phyloP scores from a whole-genome alignment of 2,329 filamentous ascomycete species.

The Ceratocystis cubensis region DNA sequence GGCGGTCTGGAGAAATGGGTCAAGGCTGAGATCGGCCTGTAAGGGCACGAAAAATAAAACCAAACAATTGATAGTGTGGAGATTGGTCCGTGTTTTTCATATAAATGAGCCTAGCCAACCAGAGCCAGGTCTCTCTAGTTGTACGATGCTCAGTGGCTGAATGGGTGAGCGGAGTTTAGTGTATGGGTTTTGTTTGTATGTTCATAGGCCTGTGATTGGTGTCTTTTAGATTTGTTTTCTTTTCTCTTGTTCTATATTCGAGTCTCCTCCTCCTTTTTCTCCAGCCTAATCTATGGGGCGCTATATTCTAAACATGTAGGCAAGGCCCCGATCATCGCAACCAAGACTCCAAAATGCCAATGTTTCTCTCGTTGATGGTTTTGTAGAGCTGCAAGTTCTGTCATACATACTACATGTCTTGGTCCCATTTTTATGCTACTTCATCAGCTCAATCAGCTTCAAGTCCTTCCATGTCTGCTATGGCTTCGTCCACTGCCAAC shows the following conservation, averaged over 20 bases:
- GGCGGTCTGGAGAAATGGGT: slow-evolving; percentile 78
- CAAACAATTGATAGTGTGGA: neutral
- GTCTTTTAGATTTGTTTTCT: slow-evolving; percentile 4
- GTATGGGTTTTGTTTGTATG: slow-evolving; percentile 1
- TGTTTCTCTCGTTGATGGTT: neutral
- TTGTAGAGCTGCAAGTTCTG: neutral
- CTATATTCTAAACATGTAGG: slow-evolving; percentile 4
- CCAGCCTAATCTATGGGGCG: neutral
- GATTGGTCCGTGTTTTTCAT: neutral
- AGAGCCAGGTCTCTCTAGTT: neutral
- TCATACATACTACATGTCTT: neutral
- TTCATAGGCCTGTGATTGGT: slow-evolving; percentile 1
- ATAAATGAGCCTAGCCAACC: neutral
- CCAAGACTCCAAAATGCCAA: neutral
- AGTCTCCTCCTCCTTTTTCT: neutral
- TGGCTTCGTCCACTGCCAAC: neutral
- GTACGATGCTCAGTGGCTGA: neutral
- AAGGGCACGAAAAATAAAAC: neutral
- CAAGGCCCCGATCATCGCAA: neutral
- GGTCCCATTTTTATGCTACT: neutral
- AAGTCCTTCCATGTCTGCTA: neutral
- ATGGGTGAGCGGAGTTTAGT: slow-evolving; percentile 7
- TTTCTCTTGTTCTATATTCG: slow-evolving; percentile 7
- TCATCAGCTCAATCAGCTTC: neutral
- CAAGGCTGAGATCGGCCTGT: slow-evolving; percentile 46